Evolutionary conservation across 805 yeast genomes (phyloP).

Genomic region (Priceomyces haplophilus): DNA sequence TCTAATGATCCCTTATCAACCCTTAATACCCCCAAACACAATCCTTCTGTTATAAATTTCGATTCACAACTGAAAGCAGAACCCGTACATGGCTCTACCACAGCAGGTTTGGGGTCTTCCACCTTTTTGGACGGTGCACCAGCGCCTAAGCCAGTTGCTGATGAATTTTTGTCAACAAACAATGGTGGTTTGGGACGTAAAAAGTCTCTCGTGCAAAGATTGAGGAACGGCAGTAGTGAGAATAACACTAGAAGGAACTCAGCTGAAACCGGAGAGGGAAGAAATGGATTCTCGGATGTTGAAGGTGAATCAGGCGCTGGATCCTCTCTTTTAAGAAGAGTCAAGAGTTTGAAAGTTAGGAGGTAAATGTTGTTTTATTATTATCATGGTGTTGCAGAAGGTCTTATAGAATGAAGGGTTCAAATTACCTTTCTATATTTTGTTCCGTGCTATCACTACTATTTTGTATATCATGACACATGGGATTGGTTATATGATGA

Average conservation of each 20-base stretch:
- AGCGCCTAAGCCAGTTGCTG: conserved; percentile 51
- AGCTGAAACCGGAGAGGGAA: conserved; percentile 7
- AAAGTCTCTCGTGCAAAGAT: conserved; percentile 74
- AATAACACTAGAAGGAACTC: conserved; percentile 30
- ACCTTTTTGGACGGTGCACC: conserved; percentile 97
- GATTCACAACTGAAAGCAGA: conserved; percentile 67
- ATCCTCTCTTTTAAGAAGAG: conserved; percentile 73
- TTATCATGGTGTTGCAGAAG: background rate
- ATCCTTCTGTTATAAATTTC: conserved; percentile 57
- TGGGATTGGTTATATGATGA: background rate
- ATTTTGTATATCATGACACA: background rate
- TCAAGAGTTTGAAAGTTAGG: conserved; percentile 85
- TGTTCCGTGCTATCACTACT: background rate
- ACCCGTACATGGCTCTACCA: conserved; percentile 80
- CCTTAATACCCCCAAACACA: conserved; percentile 43
- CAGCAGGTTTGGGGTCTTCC: conserved; percentile 86
- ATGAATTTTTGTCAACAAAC: conserved; percentile 25
- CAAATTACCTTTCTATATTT: background rate
- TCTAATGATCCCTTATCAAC: conserved; percentile 19
- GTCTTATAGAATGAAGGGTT: background rate
- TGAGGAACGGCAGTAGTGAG: conserved; percentile 41
- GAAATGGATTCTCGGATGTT: conserved; percentile 10
- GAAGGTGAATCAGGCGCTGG: conserved; percentile 26
- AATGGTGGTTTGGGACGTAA: conserved; percentile 63
- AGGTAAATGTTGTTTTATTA: conserved; percentile 24